Base-by-base conservation (phyloP, 179 eudicot species). In the Nepenthes alata region DNA sequence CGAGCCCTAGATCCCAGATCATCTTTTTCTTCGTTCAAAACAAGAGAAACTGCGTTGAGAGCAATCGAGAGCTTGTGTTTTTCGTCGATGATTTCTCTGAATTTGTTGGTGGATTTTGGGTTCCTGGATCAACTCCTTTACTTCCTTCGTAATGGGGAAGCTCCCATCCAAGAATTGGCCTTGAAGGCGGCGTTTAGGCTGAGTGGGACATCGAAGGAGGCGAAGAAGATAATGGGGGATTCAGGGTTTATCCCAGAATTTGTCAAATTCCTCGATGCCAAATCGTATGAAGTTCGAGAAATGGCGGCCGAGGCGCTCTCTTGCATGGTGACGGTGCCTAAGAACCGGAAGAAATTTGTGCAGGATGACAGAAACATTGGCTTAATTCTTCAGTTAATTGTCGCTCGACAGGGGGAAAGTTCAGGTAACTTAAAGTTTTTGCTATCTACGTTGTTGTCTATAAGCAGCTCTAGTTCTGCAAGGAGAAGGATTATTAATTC, bases 241-340 rank as follows among this genome's bases (percentile, higher is more conserved):
- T 74, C 70, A 0, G 98, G 97, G 11, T 89, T 89, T n/a, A 83
- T 93, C 78, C 73, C 79, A 0, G 98, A 87, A 65, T 77, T 93
- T 11, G 74, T 80, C 5, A 87, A 78, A 53, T 85, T 87, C 62
- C 74, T 93, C 0, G 85, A 80, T 5, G 80, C 88, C 2, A 87
- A 87, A 67, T 81, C 96, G 1, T 80, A 73, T 62, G 94, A 86
- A 35, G 77, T 79, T 11, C 75, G 93, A 10, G 95, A 89, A 76
- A 77, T 83, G 77, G 95, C 96, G 9, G 88, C 85, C 0, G 93
- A 85, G 63, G 75, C 85, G 0, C 70, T 93, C n/a, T 75, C 74
- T 8, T 39, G 56, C 47, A 72, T 93, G 84, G 55, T 86, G 13
- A 52, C 56, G 5, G 63, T 89, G 6, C 85, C 86, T 0, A 89